phyloP scores from a whole-genome alignment of 2,329 filamentous ascomycete species.

The Cordyceps javanica region DNA sequence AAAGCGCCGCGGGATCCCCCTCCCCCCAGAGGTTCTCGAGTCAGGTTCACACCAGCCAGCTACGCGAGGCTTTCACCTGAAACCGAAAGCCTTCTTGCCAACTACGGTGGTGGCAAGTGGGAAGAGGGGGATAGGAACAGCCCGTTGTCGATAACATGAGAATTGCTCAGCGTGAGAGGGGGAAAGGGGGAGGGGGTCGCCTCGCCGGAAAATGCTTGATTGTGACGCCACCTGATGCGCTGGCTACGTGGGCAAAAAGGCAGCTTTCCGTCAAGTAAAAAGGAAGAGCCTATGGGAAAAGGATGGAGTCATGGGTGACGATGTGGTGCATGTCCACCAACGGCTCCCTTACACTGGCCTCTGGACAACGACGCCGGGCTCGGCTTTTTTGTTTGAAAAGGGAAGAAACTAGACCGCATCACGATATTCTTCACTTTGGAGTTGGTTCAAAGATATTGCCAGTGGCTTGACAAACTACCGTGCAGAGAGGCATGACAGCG shows the following conservation, averaged over 20 bases:
- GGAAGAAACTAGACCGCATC: too few relatives aligned
- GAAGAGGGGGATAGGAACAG: too few relatives aligned
- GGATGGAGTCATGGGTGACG: not conserved
- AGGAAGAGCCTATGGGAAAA: not conserved
- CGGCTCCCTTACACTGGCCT: too few relatives aligned
- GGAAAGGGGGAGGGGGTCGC: not conserved
- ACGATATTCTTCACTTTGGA: too few relatives aligned
- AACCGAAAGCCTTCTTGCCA: not conserved
- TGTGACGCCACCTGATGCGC: slow-evolving; percentile 9
- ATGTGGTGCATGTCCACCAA: not conserved
- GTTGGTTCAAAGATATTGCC: too few relatives aligned
- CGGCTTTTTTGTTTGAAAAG: too few relatives aligned
- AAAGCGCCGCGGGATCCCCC: not conserved
- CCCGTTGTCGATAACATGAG: not conserved
- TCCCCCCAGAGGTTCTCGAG: too few relatives aligned
- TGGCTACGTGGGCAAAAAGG: not conserved
- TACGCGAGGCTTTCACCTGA: not conserved
- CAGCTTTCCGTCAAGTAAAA: not conserved
- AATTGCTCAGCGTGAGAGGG: not conserved
- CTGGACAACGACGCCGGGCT: too few relatives aligned
- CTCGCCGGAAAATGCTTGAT: not conserved
- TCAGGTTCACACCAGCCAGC: not conserved
- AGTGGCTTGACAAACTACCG: too few relatives aligned
- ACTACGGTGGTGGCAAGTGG: not conserved
- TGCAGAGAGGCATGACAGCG: not conserved